Evolutionary conservation across 2,329 filamentous ascomycete species (phyloP).

Genomic region (Sporothrix pallida): DNA sequence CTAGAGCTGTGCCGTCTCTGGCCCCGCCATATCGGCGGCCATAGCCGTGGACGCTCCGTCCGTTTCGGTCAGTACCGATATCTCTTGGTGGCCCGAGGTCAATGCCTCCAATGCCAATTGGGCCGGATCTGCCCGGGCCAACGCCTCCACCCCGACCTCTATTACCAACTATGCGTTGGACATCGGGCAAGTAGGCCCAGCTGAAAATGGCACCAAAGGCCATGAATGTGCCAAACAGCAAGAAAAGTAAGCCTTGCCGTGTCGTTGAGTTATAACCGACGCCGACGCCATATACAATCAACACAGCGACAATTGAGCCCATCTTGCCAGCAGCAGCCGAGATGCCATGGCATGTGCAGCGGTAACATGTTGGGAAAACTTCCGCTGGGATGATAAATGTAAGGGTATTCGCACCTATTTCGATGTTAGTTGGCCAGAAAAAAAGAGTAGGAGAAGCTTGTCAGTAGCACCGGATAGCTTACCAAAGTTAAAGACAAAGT

Average conservation of each 20-base stretch:
- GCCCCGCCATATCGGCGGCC: slow-evolving; percentile 40
- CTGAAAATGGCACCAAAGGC: slow-evolving; percentile 56
- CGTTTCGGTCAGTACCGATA: neutral
- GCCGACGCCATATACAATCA: slow-evolving; percentile 59
- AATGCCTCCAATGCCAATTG: slow-evolving; percentile 9
- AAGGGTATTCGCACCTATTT: slow-evolving; percentile 61
- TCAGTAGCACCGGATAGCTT: slow-evolving; percentile 30
- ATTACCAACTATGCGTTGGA: slow-evolving; percentile 50
- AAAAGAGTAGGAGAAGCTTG: no score
- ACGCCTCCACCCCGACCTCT: slow-evolving; percentile 37
- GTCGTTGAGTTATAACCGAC: slow-evolving; percentile 49
- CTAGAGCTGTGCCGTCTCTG: slow-evolving; percentile 36
- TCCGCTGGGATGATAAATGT: slow-evolving; percentile 70
- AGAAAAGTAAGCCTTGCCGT: slow-evolving; percentile 56
- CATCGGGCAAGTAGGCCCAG: slow-evolving; percentile 59
- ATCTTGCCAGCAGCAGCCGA: slow-evolving; percentile 66
- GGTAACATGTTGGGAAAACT: slow-evolving; percentile 68
- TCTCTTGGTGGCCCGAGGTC: neutral
- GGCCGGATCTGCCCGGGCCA: slow-evolving; percentile 9
- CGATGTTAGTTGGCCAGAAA: neutral
- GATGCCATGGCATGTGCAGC: slow-evolving; percentile 67
- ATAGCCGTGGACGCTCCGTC: slow-evolving; percentile 18
- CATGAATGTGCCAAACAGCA: slow-evolving; percentile 58
- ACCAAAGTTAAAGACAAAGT: slow-evolving; percentile 63
- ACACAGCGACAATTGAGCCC: slow-evolving; percentile 59